These are phyloP conservation scores for Sarocladium brachiariae DNA, from an alignment of 2,329 filamentous ascomycete genomes.

Conservation along the genomic window DNA sequence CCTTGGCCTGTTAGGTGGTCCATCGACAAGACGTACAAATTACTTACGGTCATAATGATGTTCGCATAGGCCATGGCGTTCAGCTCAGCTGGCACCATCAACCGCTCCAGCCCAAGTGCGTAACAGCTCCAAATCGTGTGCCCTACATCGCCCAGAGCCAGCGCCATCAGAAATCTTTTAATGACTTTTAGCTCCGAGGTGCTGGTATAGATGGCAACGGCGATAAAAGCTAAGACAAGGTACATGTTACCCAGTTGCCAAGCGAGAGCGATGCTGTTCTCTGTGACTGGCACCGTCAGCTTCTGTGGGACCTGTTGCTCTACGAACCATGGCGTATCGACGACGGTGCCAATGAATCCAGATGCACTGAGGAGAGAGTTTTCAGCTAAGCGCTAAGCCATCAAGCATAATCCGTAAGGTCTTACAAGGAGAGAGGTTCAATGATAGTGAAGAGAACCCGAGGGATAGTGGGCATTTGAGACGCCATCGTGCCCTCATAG, in stretches of 20 bases:
- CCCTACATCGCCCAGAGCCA: conserved; percentile 60
- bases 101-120: conserved; percentile 48
- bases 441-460: conserved; percentile 60
- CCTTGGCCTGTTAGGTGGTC: conserved; percentile 21
- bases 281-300: conserved; percentile 28
- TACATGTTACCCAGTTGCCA: conserved; percentile 66
- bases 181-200: conserved; percentile 61
- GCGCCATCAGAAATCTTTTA: conserved; percentile 57
- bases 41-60: conserved; percentile 54
- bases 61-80: conserved; percentile 70
- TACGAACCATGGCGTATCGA: conserved; percentile 56
- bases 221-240: conserved; percentile 57
- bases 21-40: not conserved
- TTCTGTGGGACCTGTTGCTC: conserved; percentile 48
- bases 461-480: conserved; percentile 56
- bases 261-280: conserved; percentile 49
- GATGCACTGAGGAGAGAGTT: too few relatives aligned
- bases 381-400: too few relatives aligned
- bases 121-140: conserved; percentile 57
- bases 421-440: conserved; percentile 63
- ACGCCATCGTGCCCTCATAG: conserved; percentile 39
- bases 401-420: too few relatives aligned
- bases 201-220: conserved; percentile 55
- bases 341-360: conserved; percentile 50
- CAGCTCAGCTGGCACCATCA: conserved; percentile 51